Conservation (phyloP, 306 rosid genomes). For the Ormosia emarginata region DNA sequence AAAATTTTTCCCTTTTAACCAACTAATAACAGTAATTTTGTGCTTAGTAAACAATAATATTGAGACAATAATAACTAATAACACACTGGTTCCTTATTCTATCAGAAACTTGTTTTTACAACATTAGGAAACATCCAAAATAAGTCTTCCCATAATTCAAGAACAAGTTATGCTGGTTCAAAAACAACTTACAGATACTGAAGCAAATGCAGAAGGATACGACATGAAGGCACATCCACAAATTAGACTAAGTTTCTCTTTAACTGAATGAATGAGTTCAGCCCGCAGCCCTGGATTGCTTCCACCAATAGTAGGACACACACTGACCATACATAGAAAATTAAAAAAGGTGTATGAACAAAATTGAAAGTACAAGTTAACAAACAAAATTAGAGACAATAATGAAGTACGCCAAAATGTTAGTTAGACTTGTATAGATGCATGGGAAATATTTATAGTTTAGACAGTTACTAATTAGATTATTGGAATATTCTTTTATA, state of each 20-base stretch:
- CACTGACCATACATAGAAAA: conserved; percentile 43
- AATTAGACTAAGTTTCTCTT: conserved; percentile 70
- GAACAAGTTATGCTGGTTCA: background rate
- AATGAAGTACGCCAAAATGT: conserved; percentile 7
- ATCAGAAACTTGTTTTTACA: background rate
- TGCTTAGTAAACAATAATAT: background rate
- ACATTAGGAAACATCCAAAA: conserved; percentile 1
- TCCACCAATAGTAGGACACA: conserved; percentile 93
- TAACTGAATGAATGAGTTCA: conserved; percentile 81
- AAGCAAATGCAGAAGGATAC: conserved; percentile 85
- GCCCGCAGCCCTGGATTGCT: conserved; percentile 90
- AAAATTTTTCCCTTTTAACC: background rate
- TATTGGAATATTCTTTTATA: background rate
- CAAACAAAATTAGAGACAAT: background rate
- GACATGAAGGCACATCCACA: conserved; percentile 74
- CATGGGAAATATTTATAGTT: background rate
- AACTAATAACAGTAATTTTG: background rate
- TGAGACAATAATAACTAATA: background rate
- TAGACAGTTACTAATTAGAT: background rate
- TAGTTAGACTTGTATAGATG: background rate
- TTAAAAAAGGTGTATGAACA: background rate
- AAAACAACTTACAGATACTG: conserved; percentile 75
- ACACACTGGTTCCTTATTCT: background rate
- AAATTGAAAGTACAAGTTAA: background rate
- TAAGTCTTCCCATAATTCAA: background rate